These are phyloP conservation scores for Starmerella floricola DNA, from an alignment of 805 yeast species.

Conservation along the genomic window DNA sequence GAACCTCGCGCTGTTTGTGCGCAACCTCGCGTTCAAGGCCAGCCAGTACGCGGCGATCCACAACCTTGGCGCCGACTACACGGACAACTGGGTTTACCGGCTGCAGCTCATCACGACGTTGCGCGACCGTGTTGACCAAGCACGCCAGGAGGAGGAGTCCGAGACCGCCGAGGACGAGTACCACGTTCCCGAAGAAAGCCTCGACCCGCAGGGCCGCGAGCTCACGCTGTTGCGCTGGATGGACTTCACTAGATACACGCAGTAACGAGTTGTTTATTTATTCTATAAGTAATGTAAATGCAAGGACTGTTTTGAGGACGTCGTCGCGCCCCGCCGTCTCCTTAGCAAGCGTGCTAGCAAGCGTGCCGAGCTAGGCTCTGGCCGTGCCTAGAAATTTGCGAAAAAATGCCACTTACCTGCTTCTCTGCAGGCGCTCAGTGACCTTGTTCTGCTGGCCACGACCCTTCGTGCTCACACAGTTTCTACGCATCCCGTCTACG, in stretches of 20 bases:
- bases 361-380: too few relatives aligned
- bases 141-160: background rate
- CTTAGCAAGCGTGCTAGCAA: too few relatives aligned
- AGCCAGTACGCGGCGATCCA: conserved; percentile 65
- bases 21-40: conserved; percentile 55
- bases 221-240: conserved; percentile 16
- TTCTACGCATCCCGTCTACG: too few relatives aligned
- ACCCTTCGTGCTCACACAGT: too few relatives aligned
- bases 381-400: too few relatives aligned
- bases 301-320: too few relatives aligned
- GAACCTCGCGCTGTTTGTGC: conserved; percentile 49
- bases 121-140: conserved; percentile 26
- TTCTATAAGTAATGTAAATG: too few relatives aligned
- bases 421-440: too few relatives aligned
- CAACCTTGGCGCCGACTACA: conserved; percentile 47
- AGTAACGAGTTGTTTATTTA: background rate
- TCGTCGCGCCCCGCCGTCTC: too few relatives aligned
- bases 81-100: conserved; percentile 58
- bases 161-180: conserved; percentile 2
- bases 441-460: too few relatives aligned
- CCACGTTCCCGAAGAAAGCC: conserved; percentile 1
- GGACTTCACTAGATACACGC: conserved; percentile 21
- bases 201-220: conserved; percentile 2
- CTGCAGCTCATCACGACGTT: conserved; percentile 40
- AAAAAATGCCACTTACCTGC: too few relatives aligned